phyloP scores from a whole-genome alignment of 139 green algal genomes.

The Spirogloea muscicola region DNA sequence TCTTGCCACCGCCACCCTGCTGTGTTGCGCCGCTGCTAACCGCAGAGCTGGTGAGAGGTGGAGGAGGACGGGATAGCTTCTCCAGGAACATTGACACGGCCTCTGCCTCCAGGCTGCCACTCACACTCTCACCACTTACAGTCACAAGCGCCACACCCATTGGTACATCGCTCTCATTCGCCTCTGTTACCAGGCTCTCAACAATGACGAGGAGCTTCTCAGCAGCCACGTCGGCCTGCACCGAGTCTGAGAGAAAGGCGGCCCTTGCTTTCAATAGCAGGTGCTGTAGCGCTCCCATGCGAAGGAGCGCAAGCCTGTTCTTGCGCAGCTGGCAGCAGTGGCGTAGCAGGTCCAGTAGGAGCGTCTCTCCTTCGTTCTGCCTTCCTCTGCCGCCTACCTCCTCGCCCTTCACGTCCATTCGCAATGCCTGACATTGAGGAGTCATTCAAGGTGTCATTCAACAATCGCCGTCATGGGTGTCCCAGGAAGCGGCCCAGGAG shows the following conservation, averaged over 20 bases:
- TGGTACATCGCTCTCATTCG: constrained; percentile 23
- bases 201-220: constrained; percentile 36
- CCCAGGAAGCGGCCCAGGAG: too few species aligned
- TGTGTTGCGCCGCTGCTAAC: not conserved
- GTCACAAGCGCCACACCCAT: not conserved
- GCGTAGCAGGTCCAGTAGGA: constrained; percentile 51
- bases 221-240: constrained; percentile 4
- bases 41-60: not conserved
- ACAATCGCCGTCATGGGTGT: too few species aligned
- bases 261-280: constrained; percentile 45
- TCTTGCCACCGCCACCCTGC: not conserved
- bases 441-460: too few species aligned
- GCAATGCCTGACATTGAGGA: too few species aligned
- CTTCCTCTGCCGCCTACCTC: not conserved
- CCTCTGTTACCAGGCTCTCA: constrained; percentile 31
- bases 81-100: constrained; percentile 49
- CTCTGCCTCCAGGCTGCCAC: constrained; percentile 17
- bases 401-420: too few species aligned
- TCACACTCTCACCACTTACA: constrained; percentile 1
- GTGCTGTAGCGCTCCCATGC: constrained; percentile 44
- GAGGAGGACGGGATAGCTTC: constrained; percentile 42
- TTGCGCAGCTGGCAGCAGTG: constrained; percentile 31
- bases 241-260: constrained; percentile 1
- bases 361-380: not conserved
- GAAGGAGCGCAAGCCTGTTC: constrained; percentile 52